A percentile compares a stretch with the other conserved stretches of the same genome.
phyloP scores from a whole-genome alignment of 352 stramenopile species.

The Phytophthora pinifolia region DNA sequence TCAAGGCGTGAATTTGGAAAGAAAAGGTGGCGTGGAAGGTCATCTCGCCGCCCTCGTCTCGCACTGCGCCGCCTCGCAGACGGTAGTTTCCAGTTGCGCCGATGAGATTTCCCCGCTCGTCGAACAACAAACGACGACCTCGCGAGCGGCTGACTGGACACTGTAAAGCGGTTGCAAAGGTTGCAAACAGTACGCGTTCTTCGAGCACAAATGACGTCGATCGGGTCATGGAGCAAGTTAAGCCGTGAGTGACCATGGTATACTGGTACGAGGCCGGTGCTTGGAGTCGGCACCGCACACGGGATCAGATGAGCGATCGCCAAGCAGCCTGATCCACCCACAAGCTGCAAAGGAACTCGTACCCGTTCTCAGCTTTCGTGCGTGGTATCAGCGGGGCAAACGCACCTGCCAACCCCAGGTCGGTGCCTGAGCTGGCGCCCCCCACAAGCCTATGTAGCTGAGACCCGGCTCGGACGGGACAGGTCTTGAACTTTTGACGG shows the following conservation, averaged over 20 bases:
- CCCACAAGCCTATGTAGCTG: constrained; percentile 19
- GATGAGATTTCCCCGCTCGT: no score
- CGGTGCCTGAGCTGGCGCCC: constrained; percentile 13
- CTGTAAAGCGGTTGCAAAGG: no score
- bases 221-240: constrained; percentile 4
- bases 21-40: no score
- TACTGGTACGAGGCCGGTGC: constrained; percentile 14
- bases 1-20: no score
- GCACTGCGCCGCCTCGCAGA: no score
- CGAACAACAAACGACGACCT: no score
- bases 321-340: constrained; percentile 27
- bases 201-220: constrained; percentile 12
- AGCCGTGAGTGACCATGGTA: constrained; percentile 17
- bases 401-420: constrained; percentile 9
- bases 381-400: constrained; percentile 23
- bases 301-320: constrained; percentile 10
- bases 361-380: constrained; percentile 21
- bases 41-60: no score
- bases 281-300: constrained; percentile 1
- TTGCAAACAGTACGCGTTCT: no score
- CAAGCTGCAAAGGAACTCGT: constrained; percentile 4
- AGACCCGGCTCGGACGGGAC: constrained; percentile 24
- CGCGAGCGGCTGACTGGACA: no score
- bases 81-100: no score
- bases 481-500: constrained; percentile 19